Base-by-base conservation (phyloP, 2,329 filamentous ascomycete genomes). In the Neonectria neomacrospora region DNA sequence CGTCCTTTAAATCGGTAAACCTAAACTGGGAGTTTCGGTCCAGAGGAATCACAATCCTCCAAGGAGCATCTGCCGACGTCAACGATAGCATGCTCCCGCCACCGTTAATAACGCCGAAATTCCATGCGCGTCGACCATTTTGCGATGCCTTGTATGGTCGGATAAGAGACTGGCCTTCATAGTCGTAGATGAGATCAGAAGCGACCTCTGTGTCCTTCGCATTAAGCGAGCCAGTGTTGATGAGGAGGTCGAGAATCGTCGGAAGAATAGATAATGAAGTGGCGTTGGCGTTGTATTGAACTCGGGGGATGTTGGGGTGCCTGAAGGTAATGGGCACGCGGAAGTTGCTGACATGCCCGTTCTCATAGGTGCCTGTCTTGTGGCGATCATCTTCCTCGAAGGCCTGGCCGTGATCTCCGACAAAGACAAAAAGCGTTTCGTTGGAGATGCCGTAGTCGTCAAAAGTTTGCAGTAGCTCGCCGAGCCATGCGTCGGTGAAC, bases 121-220 rank as follows among this genome's bases (percentile, higher is more conserved):
- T 72, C 77, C 77, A 79, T 1, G 71, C 69, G 4, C 71, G 71
- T 47, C 71, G 67, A 28, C 72, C 76, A 26, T 71, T 66, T 2
- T 72, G 66, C 1, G 63, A 63, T 26, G 61, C 69, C 52, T 67
- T 69, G 18, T 74, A 68, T 0, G 73, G 70, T 11, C 77, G 76
- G 37, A 78, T 73, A 10, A 78, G 68, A 5, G 75, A 78, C 53
- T 78, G 74, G 4, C 76, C 77, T 51, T 78, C 77, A 44, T 78
- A 78, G 56, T 77, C 76, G 18, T 71, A 61, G 3, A 72, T 58
- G 8, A 78, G 68, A 26, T 77, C 74, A 2, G 56, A 63, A 1
- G 75, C 74, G 16, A 74, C 71, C 4, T 61, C 47, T 18, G 59
- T 67, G 18, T 74, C 72, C 39, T 68, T 66, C 5, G 67, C 56